Evolutionary conservation across 352 stramenopile species (phyloP), one percentile per base, ranked within the genome.

Genomic region (Pythium brachiatum): DNA sequence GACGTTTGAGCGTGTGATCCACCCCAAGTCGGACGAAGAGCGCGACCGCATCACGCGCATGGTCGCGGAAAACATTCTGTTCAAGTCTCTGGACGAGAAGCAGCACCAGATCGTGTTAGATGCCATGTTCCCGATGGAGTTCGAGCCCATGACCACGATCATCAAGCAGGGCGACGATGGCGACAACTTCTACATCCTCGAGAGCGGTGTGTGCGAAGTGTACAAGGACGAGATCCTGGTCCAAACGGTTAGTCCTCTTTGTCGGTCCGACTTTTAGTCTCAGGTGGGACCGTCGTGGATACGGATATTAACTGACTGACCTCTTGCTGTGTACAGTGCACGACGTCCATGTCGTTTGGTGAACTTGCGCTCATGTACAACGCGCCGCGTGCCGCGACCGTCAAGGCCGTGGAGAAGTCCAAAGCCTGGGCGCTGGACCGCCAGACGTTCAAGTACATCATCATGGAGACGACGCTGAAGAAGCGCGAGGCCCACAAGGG

Each of bases 321-420:
- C 38, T 52, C 25, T 23, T 44, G 29, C 9, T 43, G 9, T 29
- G 21, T 48, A 16, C 32, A 92, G 70, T 89, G 97, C 62, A 88
- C 76, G n/a, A 77, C 89, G 29, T 86, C 84, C 2, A 89, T 92
- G 70, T 95, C 91, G 9, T 99, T 99, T 81, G 97, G 97, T 32
- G 97, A 99, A 66, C 74, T 99, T 29, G 96, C 96, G 12, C 82
- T 99, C 25, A 96, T 99, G 90, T 99, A 99, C 81, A 98, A 98
- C 62, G 94, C 89, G 18, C 96, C 96, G 7, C 93, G 97, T 56
- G 94, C 96, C 25, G 97, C 96, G 25, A 98, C 96, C 13, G 97
- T 97, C 51, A 95, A 97, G 66, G 93, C 93, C 6, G 83, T 89
- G 26, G 77, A 92, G 62, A 70, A 86, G 55, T 98, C 90, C 51